Percentiles rank a stretch among this genome's conserved stretches.
Evolutionary conservation across 208 protist species (phyloP).

Genomic region (Dictyostelium gargantuum): DNA sequence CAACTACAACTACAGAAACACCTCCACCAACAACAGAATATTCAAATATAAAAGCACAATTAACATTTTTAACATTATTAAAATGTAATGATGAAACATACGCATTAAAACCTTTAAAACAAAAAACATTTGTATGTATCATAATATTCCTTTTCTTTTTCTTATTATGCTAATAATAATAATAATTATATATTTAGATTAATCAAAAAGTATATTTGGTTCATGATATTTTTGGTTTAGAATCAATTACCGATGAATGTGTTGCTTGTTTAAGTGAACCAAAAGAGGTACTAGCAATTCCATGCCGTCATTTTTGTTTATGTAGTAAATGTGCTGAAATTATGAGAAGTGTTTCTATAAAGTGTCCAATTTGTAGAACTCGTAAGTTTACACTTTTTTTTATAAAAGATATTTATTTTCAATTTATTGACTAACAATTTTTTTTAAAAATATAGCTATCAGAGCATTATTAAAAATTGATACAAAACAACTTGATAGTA

Average conservation of each 20-base stretch:
- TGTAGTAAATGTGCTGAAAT: conserved; percentile 61
- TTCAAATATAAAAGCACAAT: background rate
- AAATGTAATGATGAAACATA: conserved; percentile 39
- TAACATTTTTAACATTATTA: conserved; percentile 34
- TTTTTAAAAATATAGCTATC: background rate
- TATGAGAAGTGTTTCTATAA: conserved; percentile 36
- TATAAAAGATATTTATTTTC: too few relatives aligned
- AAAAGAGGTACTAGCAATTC: conserved; percentile 44
- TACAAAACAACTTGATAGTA: background rate
- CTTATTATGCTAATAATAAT: too few relatives aligned
- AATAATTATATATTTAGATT: background rate
- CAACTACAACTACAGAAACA: background rate
- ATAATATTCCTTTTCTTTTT: background rate
- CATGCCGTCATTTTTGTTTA: conserved; percentile 64
- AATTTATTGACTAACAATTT: background rate
- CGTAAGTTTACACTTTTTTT: background rate
- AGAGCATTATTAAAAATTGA: conserved; percentile 43
- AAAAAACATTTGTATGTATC: conserved; percentile 40
- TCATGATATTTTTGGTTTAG: conserved; percentile 68
- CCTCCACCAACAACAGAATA: background rate
- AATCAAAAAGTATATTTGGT: conserved; percentile 25
- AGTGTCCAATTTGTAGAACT: conserved; percentile 69
- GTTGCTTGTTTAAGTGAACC: conserved; percentile 55
- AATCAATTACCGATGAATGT: conserved; percentile 11
- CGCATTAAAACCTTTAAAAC: conserved; percentile 46